Base-by-base conservation (phyloP, 306 rosid species). In the Castanea crenata region DNA sequence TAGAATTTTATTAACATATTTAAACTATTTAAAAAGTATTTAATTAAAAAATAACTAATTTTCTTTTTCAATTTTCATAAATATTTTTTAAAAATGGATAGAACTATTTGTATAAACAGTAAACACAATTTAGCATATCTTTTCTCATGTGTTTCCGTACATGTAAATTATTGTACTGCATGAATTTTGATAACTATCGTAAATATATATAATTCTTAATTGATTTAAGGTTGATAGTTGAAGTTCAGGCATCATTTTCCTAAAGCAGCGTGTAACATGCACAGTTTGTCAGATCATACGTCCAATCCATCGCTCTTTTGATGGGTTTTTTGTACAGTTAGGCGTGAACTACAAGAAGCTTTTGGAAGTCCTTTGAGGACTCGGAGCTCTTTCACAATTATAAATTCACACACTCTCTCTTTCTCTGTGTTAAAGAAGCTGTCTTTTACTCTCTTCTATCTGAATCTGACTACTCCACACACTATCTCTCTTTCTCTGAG, bases 291-390 rank as follows among this genome's bases (percentile, higher is more conserved):
- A 83, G 95, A 77, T 89, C 90, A 88, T 86, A 90, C 78, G 97
- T 93, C 96, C 87, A 91, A 93, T 93, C 96, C 88, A 2, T 18
- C 83, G 87, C 80, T 88, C 62, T 69, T 80, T 74, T 84, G 87
- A 87, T 63, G 69, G 83, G 83, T 69, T 44, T 77, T 77, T 76
- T 70, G 75, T 64, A 78, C 87, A 84, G 86, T 27, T 77, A 57
- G 86, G 91, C 92, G 93, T 89, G 91, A 88, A 85, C 80, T 51
- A 83, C 78, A 64, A 89, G 85, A 83, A 84, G 90, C 86, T 81
- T 76, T 76, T 85, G 71, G 32, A 31, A 80, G 74, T 71, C 58
- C 80, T 73, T 83, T 75, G 67, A 69, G 71, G 72, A 27, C 55
- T 85, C 81, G 73, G 76, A 49, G 61, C 25, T 74, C 64, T 44